Conservation (phyloP, 1,139 yeast species). For the Geotrichum macrosporum region DNA sequence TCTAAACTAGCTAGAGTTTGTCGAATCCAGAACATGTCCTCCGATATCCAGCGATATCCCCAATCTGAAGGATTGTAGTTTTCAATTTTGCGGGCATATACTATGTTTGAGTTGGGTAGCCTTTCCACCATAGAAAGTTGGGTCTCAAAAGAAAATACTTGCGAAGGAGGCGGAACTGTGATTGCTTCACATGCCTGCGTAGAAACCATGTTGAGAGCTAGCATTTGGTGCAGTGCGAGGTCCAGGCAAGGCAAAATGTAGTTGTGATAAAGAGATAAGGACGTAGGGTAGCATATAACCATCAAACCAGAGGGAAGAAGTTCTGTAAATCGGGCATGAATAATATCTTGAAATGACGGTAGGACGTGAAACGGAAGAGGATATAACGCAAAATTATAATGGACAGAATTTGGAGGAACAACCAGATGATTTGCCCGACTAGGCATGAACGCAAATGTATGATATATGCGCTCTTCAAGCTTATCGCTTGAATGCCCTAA, state of each 20-base stretch:
- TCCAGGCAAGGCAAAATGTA: slow-evolving; percentile 31
- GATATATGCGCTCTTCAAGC: slow-evolving; percentile 21
- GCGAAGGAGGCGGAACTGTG: slow-evolving; percentile 28
- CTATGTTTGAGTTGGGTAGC: slow-evolving; percentile 24
- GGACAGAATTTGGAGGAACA: slow-evolving; percentile 30
- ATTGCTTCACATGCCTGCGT: slow-evolving; percentile 31
- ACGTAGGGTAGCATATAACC: slow-evolving; percentile 30
- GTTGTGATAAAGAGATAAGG: slow-evolving; percentile 26
- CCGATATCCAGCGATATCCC: slow-evolving; percentile 30
- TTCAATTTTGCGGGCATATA: slow-evolving; percentile 21
- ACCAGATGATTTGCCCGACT: slow-evolving; percentile 10
- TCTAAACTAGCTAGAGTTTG: slow-evolving; percentile 22
- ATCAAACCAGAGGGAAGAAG: slow-evolving; percentile 30
- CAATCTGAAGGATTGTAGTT: slow-evolving; percentile 25
- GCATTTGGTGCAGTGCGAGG: slow-evolving; percentile 29
- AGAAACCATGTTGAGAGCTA: slow-evolving; percentile 30
- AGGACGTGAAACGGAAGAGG: slow-evolving; percentile 31
- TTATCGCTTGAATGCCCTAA: not conserved
- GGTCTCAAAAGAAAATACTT: slow-evolving; percentile 21
- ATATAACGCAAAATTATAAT: slow-evolving; percentile 28
- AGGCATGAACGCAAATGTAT: slow-evolving; percentile 26
- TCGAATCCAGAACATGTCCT: slow-evolving; percentile 29
- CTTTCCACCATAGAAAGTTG: slow-evolving; percentile 23
- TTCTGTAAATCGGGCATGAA: slow-evolving; percentile 27
- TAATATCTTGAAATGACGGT: slow-evolving; percentile 26